These are phyloP conservation scores for Colletotrichum spinosum DNA, from an alignment of 2,329 filamentous ascomycete genomes.

Conservation along the genomic window DNA sequence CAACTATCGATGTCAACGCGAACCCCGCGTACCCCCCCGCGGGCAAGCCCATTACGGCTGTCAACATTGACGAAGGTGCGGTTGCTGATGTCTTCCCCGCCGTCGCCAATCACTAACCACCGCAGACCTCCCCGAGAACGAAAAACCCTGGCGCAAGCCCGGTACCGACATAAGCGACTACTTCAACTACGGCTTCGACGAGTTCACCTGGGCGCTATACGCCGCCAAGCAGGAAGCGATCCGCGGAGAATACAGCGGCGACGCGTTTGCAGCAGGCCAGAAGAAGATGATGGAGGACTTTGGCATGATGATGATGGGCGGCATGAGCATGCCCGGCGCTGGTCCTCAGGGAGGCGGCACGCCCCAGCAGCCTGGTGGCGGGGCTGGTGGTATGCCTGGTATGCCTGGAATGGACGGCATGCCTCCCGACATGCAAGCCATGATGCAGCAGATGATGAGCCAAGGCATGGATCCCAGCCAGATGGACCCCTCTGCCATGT, in stretches of 20 bases:
- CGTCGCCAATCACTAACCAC: slow-evolving; percentile 9
- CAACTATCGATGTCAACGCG: slow-evolving; percentile 85
- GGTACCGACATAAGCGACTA: slow-evolving; percentile 96
- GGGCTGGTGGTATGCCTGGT: slow-evolving; percentile 53
- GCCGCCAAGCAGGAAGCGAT: slow-evolving; percentile 87
- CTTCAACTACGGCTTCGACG: slow-evolving; percentile 99
- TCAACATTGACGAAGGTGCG: slow-evolving; percentile 77
- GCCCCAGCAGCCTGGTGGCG: slow-evolving; percentile 33
- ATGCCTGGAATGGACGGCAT: slow-evolving; percentile 73
- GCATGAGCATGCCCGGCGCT: slow-evolving; percentile 56
- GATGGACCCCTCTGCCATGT: slow-evolving; percentile 71
- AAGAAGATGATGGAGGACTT: slow-evolving; percentile 85
- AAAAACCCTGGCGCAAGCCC: slow-evolving; percentile 95
- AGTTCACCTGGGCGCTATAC: slow-evolving; percentile 97
- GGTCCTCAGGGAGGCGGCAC: slow-evolving; percentile 44
- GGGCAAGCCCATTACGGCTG: slow-evolving; percentile 83
- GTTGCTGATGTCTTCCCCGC: background rate
- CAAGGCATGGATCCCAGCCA: slow-evolving; percentile 73
- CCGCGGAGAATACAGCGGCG: slow-evolving; percentile 79
- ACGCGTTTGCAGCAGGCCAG: slow-evolving; percentile 70
- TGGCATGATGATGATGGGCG: slow-evolving; percentile 76
- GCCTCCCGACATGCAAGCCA: slow-evolving; percentile 73
- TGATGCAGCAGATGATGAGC: slow-evolving; percentile 79
- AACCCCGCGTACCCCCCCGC: slow-evolving; percentile 82
- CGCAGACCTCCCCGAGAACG: slow-evolving; percentile 77